These are phyloP conservation scores for Melocanna baccifera DNA, from an alignment of 176 grass and related monocot genomes.

Conservation along the genomic window DNA sequence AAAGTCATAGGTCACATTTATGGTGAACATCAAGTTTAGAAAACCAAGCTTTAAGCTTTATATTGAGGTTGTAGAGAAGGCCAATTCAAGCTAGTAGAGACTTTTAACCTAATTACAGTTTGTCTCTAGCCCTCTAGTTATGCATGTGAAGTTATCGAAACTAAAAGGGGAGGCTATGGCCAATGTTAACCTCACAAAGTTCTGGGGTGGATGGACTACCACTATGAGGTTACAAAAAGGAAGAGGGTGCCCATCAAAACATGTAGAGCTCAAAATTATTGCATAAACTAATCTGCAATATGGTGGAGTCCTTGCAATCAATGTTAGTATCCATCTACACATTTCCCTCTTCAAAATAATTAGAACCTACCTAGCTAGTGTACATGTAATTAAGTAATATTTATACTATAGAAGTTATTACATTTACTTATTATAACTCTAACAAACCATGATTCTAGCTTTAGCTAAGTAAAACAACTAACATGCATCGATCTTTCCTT, in stretches of 20 bases:
- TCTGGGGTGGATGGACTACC: background rate
- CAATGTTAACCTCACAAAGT: background rate
- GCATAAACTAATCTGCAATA: conserved; percentile 62
- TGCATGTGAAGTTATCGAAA: no score
- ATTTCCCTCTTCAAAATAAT: conserved; percentile 99
- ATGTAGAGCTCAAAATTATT: background rate
- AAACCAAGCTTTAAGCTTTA: no score
- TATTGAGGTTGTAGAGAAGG: no score
- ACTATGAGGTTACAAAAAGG: background rate
- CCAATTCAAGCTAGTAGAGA: no score
- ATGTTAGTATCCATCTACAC: conserved; percentile 84
- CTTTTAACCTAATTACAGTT: no score
- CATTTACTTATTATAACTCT: conserved; percentile 9
- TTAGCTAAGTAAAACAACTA: conserved; percentile 30
- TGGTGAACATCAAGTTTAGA: no score
- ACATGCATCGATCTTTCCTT: conserved; percentile 98
- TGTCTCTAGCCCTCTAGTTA: no score
- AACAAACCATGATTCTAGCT: conserved; percentile 30
- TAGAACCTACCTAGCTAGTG: conserved; percentile 74
- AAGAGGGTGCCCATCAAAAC: background rate
- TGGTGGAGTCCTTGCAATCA: conserved; percentile 75
- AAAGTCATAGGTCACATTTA: no score
- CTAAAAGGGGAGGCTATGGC: background rate
- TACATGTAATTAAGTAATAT: conserved; percentile 34
- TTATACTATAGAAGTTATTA: background rate